Percentiles rank a stretch among this genome's conserved stretches.
Evolutionary conservation across 2,329 filamentous ascomycete species (phyloP).

Genomic region (Apiospora koreana): DNA sequence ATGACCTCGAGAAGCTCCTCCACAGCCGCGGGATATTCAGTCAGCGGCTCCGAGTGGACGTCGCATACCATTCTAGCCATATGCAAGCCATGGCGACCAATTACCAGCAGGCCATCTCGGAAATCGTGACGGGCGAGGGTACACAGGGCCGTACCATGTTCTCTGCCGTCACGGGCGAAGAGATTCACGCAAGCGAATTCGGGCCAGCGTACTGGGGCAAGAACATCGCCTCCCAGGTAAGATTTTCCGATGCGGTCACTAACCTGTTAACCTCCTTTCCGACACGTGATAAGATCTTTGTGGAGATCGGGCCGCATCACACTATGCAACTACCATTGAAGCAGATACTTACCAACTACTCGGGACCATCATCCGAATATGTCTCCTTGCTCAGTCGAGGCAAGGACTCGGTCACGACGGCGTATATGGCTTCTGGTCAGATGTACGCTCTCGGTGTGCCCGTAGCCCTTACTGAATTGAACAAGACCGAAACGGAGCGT

Average conservation of each 20-base stretch:
- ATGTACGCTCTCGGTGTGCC: neutral
- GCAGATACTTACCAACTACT: neutral
- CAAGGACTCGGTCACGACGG: neutral
- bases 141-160: neutral
- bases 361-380: neutral
- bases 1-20: neutral
- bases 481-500: neutral
- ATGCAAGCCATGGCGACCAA: neutral
- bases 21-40: neutral
- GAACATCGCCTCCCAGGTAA: neutral
- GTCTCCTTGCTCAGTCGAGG: neutral
- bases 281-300: neutral
- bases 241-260: neutral
- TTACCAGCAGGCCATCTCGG: neutral
- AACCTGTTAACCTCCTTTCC: neutral
- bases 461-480: neutral
- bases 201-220: neutral
- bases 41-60: neutral
- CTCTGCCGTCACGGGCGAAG: neutral
- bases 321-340: constrained; percentile 1
- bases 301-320: constrained; percentile 5
- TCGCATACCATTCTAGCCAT: constrained; percentile 3
- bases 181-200: neutral
- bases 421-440: neutral
- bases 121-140: neutral